phyloP scores from a whole-genome alignment of 192 early-diverging fungal species.

The Entophlyctis helioformis region DNA sequence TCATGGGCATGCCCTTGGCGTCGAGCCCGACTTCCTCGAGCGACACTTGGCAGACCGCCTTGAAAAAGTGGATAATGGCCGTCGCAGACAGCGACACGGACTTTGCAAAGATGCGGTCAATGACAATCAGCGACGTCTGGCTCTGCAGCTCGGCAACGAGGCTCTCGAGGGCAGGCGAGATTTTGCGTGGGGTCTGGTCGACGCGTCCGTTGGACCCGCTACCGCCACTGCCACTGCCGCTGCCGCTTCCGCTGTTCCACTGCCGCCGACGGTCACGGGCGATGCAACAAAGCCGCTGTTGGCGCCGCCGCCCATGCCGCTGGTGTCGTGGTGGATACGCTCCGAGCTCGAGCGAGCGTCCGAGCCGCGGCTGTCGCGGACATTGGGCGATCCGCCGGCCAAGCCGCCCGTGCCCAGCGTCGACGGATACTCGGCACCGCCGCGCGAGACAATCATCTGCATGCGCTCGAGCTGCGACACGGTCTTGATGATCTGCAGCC shows the following conservation, averaged over 20 bases:
- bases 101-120: conserved; percentile 76
- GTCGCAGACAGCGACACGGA: conserved; percentile 66
- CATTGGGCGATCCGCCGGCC: no score
- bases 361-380: no score
- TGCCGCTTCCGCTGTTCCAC: no score
- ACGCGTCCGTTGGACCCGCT: no score
- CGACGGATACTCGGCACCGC: no score
- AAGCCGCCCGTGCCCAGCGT: no score
- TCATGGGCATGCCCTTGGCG: conserved; percentile 3
- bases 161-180: conserved; percentile 24
- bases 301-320: no score
- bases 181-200: neutral
- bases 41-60: conserved; percentile 68
- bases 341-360: no score
- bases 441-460: conserved; percentile 53
- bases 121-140: conserved; percentile 63
- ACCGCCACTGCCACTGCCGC: no score
- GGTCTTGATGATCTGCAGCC: conserved; percentile 74
- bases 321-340: no score
- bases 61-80: conserved; percentile 83
- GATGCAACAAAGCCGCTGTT: no score
- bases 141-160: conserved; percentile 32
- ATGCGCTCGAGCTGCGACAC: conserved; percentile 82
- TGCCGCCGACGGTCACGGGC: no score
- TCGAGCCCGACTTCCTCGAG: conserved; percentile 74